Base-by-base conservation (phyloP, 169 alveolate genomes). In the Plasmodium gonderi region DNA sequence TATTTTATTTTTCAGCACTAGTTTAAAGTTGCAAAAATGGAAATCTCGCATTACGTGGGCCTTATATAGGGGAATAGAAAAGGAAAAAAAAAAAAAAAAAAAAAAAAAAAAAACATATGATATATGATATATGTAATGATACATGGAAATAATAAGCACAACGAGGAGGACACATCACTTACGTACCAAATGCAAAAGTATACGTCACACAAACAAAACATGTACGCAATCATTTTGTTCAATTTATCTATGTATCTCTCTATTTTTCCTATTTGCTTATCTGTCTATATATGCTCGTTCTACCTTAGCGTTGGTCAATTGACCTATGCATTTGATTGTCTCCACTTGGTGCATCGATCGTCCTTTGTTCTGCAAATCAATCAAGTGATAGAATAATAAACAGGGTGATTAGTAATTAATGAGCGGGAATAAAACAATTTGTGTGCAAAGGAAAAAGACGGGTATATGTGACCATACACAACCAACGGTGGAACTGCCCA, bases 321-420 rank as follows among this genome's bases (percentile, higher is more conserved):
- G 79, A 0, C 93, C 93, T 17, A 87, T 47, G 54, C 93, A 87
- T 45, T 87, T 87, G 26, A 87, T 29, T 7, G 93, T 67, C 54
- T 87, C 93, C 23, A 87, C 54, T 74, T 87, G 77, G 26, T 44
- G 51, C 36, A 12, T 2, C n/a, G 33, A 14, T 20, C 67, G 65
- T 20, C 72, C 87, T n/a, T 26, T 54, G 36, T 54, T 87, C 93
- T 87, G 74, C 42, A 67, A 26, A 74, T n/a, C n/a, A n/a, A n/a
- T n/a, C n/a, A n/a, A n/a, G n/a, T n/a, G n/a, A 77, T 29, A 29
- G 29, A 51, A 6, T 6, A 9, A 77, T 29, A 77, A 49, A 47
- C 20, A 31, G 3, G 14, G n/a, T 23, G 2, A 47, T 8, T 47
- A 77, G n/a, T 29, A 26, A n/a, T 17, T 0, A 2, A 23, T 5